Conservation (phyloP, 805 yeast species). For the Nakazawaea ambrosiae region DNA sequence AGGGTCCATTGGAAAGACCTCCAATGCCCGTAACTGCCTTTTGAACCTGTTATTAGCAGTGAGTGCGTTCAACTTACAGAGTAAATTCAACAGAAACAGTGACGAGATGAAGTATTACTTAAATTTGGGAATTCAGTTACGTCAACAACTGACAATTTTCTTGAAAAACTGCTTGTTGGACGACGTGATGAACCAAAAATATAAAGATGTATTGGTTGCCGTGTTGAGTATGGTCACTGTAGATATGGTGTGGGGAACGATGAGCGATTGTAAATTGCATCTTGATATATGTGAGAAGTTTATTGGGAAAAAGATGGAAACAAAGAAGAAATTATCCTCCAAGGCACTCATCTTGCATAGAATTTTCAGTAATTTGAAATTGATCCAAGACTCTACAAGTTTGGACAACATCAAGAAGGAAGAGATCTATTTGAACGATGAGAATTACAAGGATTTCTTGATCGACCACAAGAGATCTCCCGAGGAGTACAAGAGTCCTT, state of each 20-base stretch:
- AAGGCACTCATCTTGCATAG: slow-evolving; percentile 76
- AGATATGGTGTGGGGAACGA: slow-evolving; percentile 86
- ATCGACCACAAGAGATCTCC: slow-evolving; percentile 16
- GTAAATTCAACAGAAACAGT: slow-evolving; percentile 62
- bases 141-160: slow-evolving; percentile 69
- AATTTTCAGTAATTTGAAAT: slow-evolving; percentile 65
- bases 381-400: slow-evolving; percentile 73
- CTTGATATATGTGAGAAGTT: slow-evolving; percentile 71
- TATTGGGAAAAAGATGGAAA: slow-evolving; percentile 59
- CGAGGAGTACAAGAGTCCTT: slow-evolving; percentile 10
- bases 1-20: slow-evolving; percentile 64
- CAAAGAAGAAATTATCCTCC: slow-evolving; percentile 58
- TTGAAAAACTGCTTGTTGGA: slow-evolving; percentile 50
- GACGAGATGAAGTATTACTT: slow-evolving; percentile 63
- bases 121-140: slow-evolving; percentile 64
- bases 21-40: slow-evolving; percentile 70
- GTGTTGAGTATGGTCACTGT: slow-evolving; percentile 81
- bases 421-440: slow-evolving; percentile 28
- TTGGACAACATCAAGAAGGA: slow-evolving; percentile 27
- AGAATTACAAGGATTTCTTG: slow-evolving; percentile 25
- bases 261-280: slow-evolving; percentile 77
- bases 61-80: slow-evolving; percentile 72
- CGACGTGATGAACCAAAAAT: slow-evolving; percentile 53
- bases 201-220: slow-evolving; percentile 79
- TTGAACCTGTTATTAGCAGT: slow-evolving; percentile 77